Evolutionary conservation across 257 asterid species (phyloP), one percentile per base, ranked within the genome.

Genomic region (Solanum sitiens): DNA sequence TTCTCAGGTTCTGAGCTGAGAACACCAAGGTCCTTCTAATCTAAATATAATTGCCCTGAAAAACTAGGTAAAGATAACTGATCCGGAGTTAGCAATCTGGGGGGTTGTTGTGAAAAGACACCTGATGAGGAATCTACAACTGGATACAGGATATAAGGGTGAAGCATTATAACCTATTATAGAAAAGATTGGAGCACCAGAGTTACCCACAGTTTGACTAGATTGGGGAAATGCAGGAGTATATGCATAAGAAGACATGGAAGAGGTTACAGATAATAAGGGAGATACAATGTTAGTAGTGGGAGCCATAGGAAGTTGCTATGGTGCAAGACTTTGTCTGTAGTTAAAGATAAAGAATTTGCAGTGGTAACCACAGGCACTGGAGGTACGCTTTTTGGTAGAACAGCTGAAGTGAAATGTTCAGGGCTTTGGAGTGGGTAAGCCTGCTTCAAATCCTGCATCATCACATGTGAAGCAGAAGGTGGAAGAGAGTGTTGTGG

Each of bases 1-100:
- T 88, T 89, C 83, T 59, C 87, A 88, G 92, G 70, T 74, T 86
- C 82, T 37, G 92, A 82, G 87, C 90, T 87, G 83, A 86, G 67
- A 86, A 53, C 89, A 86, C 88, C 87, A 86, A 86, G 40, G 87
- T 92, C 92, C 86, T 89, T 92, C 87, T 90, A 95, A 83, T 88
- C 91, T 40, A 90, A 75, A 82, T 80, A 90, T 35, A 89, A 83
- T 25, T 84, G 84, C 90, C 89, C 95, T 53, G 93, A 88, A 63
- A 68, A 71, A 84, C 91, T 90, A 53, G 95, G 93, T 63, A 90
- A 94, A 85, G 94, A 93, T 45, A 86, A 89, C 87, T 88, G 88
- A 88, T 92, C 92, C 37, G 94, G 93, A 77, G 92, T 92, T 44
- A 87, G 89, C 90, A 91, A 87, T 56, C 87, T 84, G 77, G 88